A percentile compares a stretch with the other conserved stretches of the same genome.
phyloP scores from a whole-genome alignment of 2,329 filamentous ascomycete genomes.

The Fusarium protoensiforme region DNA sequence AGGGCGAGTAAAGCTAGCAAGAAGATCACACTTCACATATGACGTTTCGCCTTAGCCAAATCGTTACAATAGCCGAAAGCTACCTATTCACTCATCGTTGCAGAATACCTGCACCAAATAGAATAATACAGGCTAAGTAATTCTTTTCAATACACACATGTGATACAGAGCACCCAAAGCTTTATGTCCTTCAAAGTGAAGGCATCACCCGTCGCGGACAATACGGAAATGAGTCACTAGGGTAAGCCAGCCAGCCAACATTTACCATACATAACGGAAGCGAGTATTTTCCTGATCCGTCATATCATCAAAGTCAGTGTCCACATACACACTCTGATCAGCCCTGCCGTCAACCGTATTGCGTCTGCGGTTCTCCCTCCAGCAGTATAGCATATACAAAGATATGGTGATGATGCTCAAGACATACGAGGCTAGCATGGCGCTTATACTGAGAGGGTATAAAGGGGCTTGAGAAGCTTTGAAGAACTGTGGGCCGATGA shows the following conservation, averaged over 20 bases:
- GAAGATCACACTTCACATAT: no score
- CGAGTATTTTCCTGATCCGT: not conserved
- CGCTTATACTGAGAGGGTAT: not conserved
- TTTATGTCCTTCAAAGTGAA: no score
- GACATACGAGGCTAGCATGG: not conserved
- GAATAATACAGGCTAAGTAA: no score
- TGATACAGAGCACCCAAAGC: no score
- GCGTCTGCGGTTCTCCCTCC: not conserved
- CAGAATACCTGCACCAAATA: no score
- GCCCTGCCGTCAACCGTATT: not conserved
- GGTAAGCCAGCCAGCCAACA: not conserved
- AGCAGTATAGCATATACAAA: not conserved
- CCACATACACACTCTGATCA: not conserved
- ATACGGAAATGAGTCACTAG: no score
- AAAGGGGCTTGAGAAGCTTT: not conserved
- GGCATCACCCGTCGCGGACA: no score
- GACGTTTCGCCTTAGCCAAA: no score
- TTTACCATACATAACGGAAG: not conserved
- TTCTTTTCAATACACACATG: no score
- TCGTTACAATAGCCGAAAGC: no score
- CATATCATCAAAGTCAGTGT: not conserved
- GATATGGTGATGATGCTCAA: not conserved
- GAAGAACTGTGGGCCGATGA: not conserved
- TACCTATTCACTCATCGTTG: no score
- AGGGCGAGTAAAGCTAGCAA: no score